Evolutionary conservation across 192 early-diverging fungal species (phyloP).

Genomic region (Coemansia sp.): DNA sequence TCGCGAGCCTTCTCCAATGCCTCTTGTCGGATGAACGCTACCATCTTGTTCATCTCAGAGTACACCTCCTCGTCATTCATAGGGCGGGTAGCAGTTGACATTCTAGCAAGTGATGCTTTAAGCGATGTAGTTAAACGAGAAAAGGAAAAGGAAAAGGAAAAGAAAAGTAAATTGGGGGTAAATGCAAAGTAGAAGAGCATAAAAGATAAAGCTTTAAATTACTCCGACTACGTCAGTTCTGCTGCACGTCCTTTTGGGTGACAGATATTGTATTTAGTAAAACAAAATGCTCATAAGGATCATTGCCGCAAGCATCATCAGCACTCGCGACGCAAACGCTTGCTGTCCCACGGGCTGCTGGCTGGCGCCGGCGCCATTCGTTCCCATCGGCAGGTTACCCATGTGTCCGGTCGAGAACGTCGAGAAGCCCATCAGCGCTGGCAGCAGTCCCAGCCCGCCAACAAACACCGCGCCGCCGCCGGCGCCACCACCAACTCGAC

Average conservation of each 20-base stretch:
- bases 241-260: background rate
- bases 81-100: conserved; percentile 58
- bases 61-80: conserved; percentile 95
- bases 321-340: conserved; percentile 79
- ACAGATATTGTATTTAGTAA: conserved; percentile 49
- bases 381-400: conserved; percentile 13
- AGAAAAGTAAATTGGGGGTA: conserved; percentile 7
- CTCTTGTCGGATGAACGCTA: conserved; percentile 99
- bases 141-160: conserved; percentile 3
- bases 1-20: conserved; percentile 97
- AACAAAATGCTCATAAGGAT: conserved; percentile 77
- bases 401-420: conserved; percentile 19
- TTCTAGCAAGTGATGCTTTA: conserved; percentile 3
- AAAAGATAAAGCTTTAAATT: conserved; percentile 7
- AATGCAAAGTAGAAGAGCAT: conserved; percentile 1
- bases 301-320: conserved; percentile 81
- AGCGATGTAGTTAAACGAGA: background rate
- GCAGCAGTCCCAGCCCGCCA: conserved; percentile 72
- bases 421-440: conserved; percentile 67
- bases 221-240: conserved; percentile 6
- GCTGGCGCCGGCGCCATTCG: conserved; percentile 7
- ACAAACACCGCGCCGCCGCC: conserved; percentile 60
- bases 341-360: conserved; percentile 62
- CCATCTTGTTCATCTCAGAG: conserved; percentile 99
- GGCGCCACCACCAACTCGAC: conserved; percentile 24